A percentile compares a stretch with the other conserved stretches of the same genome.
Conservation (phyloP, 192 early-diverging fungal species). For the Backusella liffmaniae region DNA sequence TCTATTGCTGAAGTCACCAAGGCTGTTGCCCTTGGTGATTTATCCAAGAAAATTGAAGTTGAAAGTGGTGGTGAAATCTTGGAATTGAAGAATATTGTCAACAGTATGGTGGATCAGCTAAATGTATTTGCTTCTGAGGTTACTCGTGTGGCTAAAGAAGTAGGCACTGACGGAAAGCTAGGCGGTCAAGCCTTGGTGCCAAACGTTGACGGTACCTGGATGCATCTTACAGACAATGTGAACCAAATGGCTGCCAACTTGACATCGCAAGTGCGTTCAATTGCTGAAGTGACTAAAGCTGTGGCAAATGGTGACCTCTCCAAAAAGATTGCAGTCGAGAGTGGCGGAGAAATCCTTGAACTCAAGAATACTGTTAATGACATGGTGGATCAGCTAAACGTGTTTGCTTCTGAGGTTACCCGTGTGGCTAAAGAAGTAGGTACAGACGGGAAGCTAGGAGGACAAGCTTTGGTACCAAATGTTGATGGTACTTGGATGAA, state of each 20-base stretch:
- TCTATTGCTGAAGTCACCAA: conserved; percentile 64
- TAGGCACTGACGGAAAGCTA: conserved; percentile 54
- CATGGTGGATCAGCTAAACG: conserved; percentile 58
- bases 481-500: conserved; percentile 59
- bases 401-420: conserved; percentile 62
- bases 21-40: conserved; percentile 62
- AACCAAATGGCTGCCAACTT: conserved; percentile 73
- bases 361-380: conserved; percentile 60
- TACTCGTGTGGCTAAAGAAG: conserved; percentile 48
- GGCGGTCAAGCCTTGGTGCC: conserved; percentile 52
- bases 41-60: conserved; percentile 61
- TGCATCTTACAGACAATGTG: conserved; percentile 60
- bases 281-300: conserved; percentile 73
- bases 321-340: conserved; percentile 48
- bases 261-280: conserved; percentile 77
- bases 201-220: conserved; percentile 61
- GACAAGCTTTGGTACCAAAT: conserved; percentile 52
- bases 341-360: conserved; percentile 53
- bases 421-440: conserved; percentile 66
- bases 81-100: conserved; percentile 67
- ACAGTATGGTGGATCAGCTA: conserved; percentile 70
- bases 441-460: conserved; percentile 73
- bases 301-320: conserved; percentile 53
- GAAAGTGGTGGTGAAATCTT: conserved; percentile 65
- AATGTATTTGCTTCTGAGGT: conserved; percentile 57